Evolutionary conservation across 768 basidiomycete genomes (phyloP), one percentile per base, ranked within the genome.

Genomic region (Kwoniella europaea): DNA sequence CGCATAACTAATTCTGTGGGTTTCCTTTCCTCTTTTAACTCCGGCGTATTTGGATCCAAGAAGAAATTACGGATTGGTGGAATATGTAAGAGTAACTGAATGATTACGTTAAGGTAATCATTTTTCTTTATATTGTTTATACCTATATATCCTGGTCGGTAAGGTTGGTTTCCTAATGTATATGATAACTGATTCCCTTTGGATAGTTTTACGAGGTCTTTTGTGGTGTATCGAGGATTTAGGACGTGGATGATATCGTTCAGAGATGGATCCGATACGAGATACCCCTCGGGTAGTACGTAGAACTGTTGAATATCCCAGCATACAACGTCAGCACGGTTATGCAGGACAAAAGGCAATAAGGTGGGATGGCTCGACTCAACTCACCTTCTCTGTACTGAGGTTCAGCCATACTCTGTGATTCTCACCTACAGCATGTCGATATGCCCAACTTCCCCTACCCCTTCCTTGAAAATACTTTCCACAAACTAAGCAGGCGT

Each of bases 391-490:
- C 68, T 92, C 90, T 4, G 94, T 93, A 78, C 92, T 91, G 42
- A 98, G 87, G 84, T 98, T 94, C 78, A 99, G 92, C 87, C 94
- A 99, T 67, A 98, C 97, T 79, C 98, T 94, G 82, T 99, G 95
- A 84, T 97, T 95, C 70, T 98, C 94, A 79, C 95, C 93, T 73
- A 99, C 95, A 57, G 94, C 92, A 85, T 99, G 97, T 16, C 94
- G 89, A 84, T 97, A 99, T 24, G 97, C 97, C 82, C 94, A 94
- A 67, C 94, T 94, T 56, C 88, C 92, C 73, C 91, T 90, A 44
- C 97, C 96, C 78, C 97, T 87, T 27, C 97, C 97, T 87, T 98
- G 96, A 82, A 97, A 98, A 84, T 98, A 99, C 86, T 97, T 98
- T 66, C 97, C 97, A 82, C 93, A 95, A 16, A 98, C 95, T 64